A percentile compares a stretch with the other conserved stretches of the same genome.
These are phyloP conservation scores for Claviceps capensis DNA, from an alignment of 2,329 filamentous ascomycete species.

Conservation along the genomic window DNA sequence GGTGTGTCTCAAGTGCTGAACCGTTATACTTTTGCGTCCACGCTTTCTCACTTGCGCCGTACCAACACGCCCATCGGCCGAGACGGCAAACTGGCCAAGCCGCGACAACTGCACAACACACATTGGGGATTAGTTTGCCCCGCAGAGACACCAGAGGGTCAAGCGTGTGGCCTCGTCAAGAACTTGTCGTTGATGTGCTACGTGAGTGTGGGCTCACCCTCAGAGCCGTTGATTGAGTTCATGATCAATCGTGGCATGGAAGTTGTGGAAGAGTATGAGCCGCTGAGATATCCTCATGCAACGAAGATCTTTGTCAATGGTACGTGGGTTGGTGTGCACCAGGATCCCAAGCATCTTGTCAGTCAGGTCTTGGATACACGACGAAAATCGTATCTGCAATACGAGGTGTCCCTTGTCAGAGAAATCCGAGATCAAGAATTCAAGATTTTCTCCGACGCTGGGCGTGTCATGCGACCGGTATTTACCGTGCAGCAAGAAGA, in stretches of 20 bases:
- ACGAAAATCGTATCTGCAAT: slow-evolving; percentile 69
- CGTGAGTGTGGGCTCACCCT: slow-evolving; percentile 86
- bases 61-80: slow-evolving; percentile 96
- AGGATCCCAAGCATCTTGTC: slow-evolving; percentile 76
- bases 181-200: slow-evolving; percentile 97
- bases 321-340: slow-evolving; percentile 92
- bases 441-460: slow-evolving; percentile 96
- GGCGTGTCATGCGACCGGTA: slow-evolving; percentile 82
- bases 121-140: slow-evolving; percentile 98
- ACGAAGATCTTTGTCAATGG: slow-evolving; percentile 98
- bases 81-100: slow-evolving; percentile 97
- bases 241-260: slow-evolving; percentile 96
- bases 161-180: slow-evolving; percentile 96
- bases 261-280: slow-evolving; percentile 88
- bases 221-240: slow-evolving; percentile 82
- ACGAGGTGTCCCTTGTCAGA: slow-evolving; percentile 86
- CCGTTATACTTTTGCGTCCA: slow-evolving; percentile 94
- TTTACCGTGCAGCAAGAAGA: slow-evolving; percentile 89
- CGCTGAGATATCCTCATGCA: slow-evolving; percentile 70
- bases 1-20: slow-evolving; percentile 98
- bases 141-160: slow-evolving; percentile 93
- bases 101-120: slow-evolving; percentile 93
- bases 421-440: slow-evolving; percentile 97
- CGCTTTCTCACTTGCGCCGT: slow-evolving; percentile 86
- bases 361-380: slow-evolving; percentile 64